Percentiles rank a stretch among this genome's conserved stretches.
phyloP scores from a whole-genome alignment of 1,139 yeast genomes.

The Maudiozyma humilis region DNA sequence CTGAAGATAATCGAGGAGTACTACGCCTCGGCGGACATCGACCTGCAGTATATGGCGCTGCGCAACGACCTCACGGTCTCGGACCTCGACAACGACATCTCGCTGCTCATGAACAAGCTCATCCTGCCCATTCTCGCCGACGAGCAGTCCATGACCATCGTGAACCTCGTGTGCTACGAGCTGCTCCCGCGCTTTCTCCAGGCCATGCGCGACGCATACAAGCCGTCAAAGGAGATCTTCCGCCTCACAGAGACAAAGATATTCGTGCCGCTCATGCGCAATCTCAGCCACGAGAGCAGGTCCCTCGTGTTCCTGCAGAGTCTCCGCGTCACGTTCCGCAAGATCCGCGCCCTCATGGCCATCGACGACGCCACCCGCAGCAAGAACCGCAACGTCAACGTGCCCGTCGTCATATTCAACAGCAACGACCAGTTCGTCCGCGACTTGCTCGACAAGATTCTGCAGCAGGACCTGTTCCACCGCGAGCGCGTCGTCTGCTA shows the following conservation, averaged over 20 bases:
- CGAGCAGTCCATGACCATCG: constrained; percentile 17
- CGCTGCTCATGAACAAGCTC: constrained; percentile 11
- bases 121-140: constrained; percentile 17
- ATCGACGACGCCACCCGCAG: not conserved
- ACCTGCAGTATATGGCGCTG: constrained; percentile 23
- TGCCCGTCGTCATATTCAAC: not conserved
- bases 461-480: not conserved
- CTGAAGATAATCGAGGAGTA: constrained; percentile 13
- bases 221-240: not conserved
- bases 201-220: not conserved
- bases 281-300: constrained; percentile 4
- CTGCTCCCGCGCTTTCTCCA: constrained; percentile 14
- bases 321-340: constrained; percentile 5
- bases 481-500: constrained; percentile 2
- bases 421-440: constrained; percentile 1
- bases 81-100: constrained; percentile 13
- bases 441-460: not conserved
- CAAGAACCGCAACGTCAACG: not conserved
- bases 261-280: constrained; percentile 3
- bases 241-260: constrained; percentile 3
- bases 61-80: constrained; percentile 13
- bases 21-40: constrained; percentile 16
- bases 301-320: constrained; percentile 6
- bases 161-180: constrained; percentile 16
- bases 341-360: not conserved